phyloP scores from a whole-genome alignment of 2,329 filamentous ascomycete genomes.

The Hypoxylon sp. region DNA sequence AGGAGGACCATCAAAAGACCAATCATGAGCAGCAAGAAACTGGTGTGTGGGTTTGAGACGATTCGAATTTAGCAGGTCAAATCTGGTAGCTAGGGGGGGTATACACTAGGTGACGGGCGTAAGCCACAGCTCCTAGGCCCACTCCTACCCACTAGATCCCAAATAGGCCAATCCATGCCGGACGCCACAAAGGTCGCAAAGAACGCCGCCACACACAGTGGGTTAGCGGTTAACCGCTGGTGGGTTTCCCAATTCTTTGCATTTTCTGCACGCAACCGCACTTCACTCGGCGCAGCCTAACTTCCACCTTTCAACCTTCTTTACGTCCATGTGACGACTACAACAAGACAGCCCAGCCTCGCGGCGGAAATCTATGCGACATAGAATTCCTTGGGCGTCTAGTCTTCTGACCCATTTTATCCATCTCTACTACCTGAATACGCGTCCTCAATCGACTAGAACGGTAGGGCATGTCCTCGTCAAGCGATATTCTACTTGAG shows the following conservation, averaged over 20 bases:
- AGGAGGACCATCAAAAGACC: conserved; percentile 35
- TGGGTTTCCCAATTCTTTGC: conserved; percentile 19
- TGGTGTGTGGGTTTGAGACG: conserved; percentile 31
- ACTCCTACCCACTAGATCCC: not conserved
- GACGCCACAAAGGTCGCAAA: not conserved
- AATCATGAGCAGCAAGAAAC: conserved; percentile 27
- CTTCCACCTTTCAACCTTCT: conserved; percentile 12
- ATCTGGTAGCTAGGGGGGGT: conserved; percentile 21
- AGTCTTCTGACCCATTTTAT: not conserved
- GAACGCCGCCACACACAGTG: not conserved
- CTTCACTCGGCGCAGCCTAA: conserved; percentile 1
- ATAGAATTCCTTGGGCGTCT: conserved; percentile 9
- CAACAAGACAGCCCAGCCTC: conserved; percentile 18
- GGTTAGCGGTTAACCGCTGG: too few relatives aligned
- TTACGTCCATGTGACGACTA: conserved; percentile 17
- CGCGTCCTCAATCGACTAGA: conserved; percentile 7
- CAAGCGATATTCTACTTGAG: conserved; percentile 38
- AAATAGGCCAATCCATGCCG: not conserved
- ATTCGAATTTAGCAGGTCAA: conserved; percentile 37
- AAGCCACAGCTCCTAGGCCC: not conserved
- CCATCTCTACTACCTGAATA: not conserved
- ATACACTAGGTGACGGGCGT: conserved; percentile 13
- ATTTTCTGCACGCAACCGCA: conserved; percentile 22
- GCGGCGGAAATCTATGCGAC: conserved; percentile 22
- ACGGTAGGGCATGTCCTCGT: conserved; percentile 43